These are phyloP conservation scores for Hemisphaericaspora xylofermentans DNA, from an alignment of 1,139 yeast genomes.

Conservation along the genomic window DNA sequence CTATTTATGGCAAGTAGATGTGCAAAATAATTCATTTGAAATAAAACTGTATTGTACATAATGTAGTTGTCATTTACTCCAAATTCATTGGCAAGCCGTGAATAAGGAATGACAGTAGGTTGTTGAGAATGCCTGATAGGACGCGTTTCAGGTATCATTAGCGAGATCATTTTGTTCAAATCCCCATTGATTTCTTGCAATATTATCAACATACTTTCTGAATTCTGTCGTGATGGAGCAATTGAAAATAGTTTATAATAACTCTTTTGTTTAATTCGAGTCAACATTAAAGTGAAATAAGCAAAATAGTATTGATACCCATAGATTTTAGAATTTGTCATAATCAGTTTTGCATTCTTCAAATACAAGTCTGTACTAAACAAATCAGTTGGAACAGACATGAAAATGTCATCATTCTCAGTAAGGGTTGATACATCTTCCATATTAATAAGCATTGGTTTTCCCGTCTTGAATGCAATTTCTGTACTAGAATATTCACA, in stretches of 20 bases:
- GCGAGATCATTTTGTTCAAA: slow-evolving; percentile 16
- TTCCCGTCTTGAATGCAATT: slow-evolving; percentile 24
- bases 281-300: slow-evolving; percentile 18
- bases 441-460: slow-evolving; percentile 16
- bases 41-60: slow-evolving; percentile 15
- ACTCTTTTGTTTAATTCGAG: slow-evolving; percentile 21
- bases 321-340: slow-evolving; percentile 5
- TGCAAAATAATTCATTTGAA: slow-evolving; percentile 30
- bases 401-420: slow-evolving; percentile 15
- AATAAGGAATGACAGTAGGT: neutral
- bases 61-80: slow-evolving; percentile 1
- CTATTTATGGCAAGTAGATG: slow-evolving; percentile 37
- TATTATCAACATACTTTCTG: slow-evolving; percentile 10
- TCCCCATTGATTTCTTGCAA: slow-evolving; percentile 17
- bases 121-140: slow-evolving; percentile 10
- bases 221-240: slow-evolving; percentile 8
- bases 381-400: slow-evolving; percentile 14
- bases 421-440: slow-evolving; percentile 21
- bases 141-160: slow-evolving; percentile 22
- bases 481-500: slow-evolving; percentile 23
- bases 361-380: slow-evolving; percentile 9
- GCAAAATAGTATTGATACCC: slow-evolving; percentile 15
- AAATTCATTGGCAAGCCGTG: neutral
- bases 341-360: slow-evolving; percentile 9
- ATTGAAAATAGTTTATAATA: slow-evolving; percentile 18